Conservation (phyloP, 2,329 filamentous ascomycete species). For the Mycosphaerella sp. region DNA sequence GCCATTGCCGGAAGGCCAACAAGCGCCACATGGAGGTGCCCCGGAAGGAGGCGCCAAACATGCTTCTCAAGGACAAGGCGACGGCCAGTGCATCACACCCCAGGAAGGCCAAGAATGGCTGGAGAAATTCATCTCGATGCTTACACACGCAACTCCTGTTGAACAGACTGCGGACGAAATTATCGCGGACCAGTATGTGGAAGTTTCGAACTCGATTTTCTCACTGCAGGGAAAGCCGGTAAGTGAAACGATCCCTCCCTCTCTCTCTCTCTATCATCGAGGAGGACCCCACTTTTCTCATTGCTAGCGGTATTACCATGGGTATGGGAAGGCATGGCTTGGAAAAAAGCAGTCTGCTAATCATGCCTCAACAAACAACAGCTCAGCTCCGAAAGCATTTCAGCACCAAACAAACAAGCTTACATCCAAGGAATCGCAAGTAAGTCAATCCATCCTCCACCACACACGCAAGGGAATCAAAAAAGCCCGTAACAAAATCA, state of each 20-base stretch:
- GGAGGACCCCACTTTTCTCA: no score
- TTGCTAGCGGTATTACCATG: no score
- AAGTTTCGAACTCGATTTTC: conserved; percentile 16
- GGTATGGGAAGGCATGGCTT: no score
- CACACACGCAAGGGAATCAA: background rate
- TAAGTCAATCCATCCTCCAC: background rate
- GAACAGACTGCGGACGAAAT: conserved; percentile 11
- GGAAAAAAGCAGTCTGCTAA: background rate
- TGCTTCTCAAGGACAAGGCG: background rate
- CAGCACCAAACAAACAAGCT: conserved; percentile 9
- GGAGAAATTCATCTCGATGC: conserved; percentile 10
- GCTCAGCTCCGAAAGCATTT: conserved; percentile 2
- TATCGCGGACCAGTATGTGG: conserved; percentile 14
- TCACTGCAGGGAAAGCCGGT: conserved; percentile 12
- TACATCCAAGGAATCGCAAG: conserved; percentile 11
- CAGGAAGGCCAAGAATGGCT: conserved; percentile 13
- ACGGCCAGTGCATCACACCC: conserved; percentile 11
- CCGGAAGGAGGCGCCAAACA: background rate
- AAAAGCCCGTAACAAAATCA: no score
- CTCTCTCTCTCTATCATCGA: no score
- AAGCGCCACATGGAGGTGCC: no score
- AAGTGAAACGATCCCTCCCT: background rate
- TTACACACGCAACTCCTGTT: conserved; percentile 3
- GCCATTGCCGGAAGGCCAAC: no score
- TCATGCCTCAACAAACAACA: no score